Conservation (phyloP, 495 filamentous ascomycete genomes). For the Penicillium daleae region DNA sequence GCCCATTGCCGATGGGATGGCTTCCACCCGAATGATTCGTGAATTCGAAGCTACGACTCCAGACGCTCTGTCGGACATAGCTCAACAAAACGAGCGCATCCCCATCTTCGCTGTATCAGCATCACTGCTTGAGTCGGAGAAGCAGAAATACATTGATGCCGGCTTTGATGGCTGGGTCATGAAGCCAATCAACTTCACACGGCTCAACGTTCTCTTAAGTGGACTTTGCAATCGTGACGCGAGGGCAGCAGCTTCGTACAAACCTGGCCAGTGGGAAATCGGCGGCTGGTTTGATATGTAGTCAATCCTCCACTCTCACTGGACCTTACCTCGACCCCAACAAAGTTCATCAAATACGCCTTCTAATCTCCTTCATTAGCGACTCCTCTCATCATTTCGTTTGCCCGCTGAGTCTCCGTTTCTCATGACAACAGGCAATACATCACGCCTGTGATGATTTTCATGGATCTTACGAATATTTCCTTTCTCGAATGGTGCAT, state of each 20-base stretch:
- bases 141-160: constrained; percentile 69
- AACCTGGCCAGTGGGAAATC: constrained; percentile 67
- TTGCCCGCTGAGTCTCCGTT: not conserved
- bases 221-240: constrained; percentile 56
- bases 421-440: not conserved
- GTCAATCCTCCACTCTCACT: not conserved
- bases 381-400: not conserved
- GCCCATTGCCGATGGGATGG: constrained; percentile 89
- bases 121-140: constrained; percentile 73
- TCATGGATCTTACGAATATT: constrained; percentile 10
- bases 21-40: constrained; percentile 82
- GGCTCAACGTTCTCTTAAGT: constrained; percentile 60
- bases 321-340: not conserved
- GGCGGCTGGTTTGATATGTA: constrained; percentile 67
- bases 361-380: not conserved
- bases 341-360: not conserved
- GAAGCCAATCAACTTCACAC: constrained; percentile 73
- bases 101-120: constrained; percentile 93
- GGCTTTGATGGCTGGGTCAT: constrained; percentile 94
- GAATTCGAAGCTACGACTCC: constrained; percentile 60
- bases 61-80: constrained; percentile 55
- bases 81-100: constrained; percentile 50
- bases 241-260: constrained; percentile 56
- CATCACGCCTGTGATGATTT: constrained; percentile 1
- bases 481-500: constrained; percentile 2